phyloP scores from a whole-genome alignment of 768 basidiomycete species.

The Boletus sp. region DNA sequence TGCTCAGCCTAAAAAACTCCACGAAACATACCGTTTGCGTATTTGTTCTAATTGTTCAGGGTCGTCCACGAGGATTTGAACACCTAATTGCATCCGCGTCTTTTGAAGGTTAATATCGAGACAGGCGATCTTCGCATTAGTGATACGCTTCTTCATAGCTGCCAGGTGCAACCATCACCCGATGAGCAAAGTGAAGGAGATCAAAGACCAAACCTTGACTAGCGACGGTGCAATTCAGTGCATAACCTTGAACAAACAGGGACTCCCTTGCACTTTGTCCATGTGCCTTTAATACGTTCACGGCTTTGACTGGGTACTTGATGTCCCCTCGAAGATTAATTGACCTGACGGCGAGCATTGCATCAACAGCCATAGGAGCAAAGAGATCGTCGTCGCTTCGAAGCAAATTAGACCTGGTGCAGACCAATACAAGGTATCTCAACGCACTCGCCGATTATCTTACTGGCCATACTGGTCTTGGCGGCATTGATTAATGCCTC shows the following conservation, averaged over 20 bases:
- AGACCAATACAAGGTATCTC: background rate
- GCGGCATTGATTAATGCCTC: conserved; percentile 94
- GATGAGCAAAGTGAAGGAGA: background rate
- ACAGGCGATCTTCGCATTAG: conserved; percentile 95
- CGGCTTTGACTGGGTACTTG: conserved; percentile 99
- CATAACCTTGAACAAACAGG: conserved; percentile 92
- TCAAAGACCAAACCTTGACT: conserved; percentile 77
- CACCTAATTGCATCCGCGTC: conserved; percentile 94
- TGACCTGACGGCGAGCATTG: conserved; percentile 96
- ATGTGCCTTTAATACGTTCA: conserved; percentile 97
- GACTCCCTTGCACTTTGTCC: conserved; percentile 95
- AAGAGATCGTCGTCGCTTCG: conserved; percentile 93
- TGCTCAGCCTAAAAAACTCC: background rate
- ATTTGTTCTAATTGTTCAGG: conserved; percentile 96
- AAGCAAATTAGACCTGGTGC: background rate
- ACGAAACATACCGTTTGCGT: conserved; percentile 67
- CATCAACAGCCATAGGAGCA: conserved; percentile 98
- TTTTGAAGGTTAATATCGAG: conserved; percentile 98
- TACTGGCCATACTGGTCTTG: conserved; percentile 98
- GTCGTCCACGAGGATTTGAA: conserved; percentile 96
- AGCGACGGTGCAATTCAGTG: conserved; percentile 96
- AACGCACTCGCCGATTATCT: conserved; percentile 93
- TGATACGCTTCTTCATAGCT: conserved; percentile 98
- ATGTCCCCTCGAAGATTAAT: conserved; percentile 91
- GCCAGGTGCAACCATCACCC: conserved; percentile 1